phyloP scores from a whole-genome alignment of 352 stramenopile species.

The Globisporangium cylindrosporum region DNA sequence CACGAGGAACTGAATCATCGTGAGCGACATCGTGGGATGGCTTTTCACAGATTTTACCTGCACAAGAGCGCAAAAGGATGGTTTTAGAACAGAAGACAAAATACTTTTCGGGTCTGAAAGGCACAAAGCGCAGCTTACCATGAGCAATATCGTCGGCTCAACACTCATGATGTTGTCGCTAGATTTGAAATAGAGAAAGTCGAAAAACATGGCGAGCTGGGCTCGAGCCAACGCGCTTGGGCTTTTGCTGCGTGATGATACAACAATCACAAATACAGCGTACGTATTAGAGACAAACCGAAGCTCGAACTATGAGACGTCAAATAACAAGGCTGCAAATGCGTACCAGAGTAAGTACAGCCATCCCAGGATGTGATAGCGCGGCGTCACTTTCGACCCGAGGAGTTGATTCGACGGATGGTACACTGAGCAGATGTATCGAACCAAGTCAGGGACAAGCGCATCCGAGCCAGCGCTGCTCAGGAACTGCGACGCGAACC shows the following conservation, averaged over 20 bases:
- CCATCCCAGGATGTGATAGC: constrained; percentile 85
- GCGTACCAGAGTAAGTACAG: constrained; percentile 80
- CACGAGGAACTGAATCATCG: constrained; percentile 85
- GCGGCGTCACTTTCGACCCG: constrained; percentile 78
- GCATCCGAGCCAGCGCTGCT: constrained; percentile 60
- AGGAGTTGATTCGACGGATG: constrained; percentile 82
- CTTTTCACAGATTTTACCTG: constrained; percentile 86
- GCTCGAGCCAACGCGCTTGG: constrained; percentile 65
- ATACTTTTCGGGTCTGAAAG: background rate
- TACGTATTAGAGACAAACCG: background rate
- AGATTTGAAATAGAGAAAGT: constrained; percentile 83
- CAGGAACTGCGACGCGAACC: constrained; percentile 83
- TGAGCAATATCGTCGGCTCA: constrained; percentile 78
- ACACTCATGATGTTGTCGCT: constrained; percentile 83
- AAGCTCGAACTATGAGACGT: background rate
- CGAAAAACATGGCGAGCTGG: constrained; percentile 86
- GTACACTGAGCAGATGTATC: constrained; percentile 83
- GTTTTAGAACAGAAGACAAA: background rate
- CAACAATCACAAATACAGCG: background rate
- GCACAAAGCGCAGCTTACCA: constrained; percentile 38
- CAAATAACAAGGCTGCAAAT: background rate
- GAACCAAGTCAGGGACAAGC: constrained; percentile 77
- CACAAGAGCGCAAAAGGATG: background rate
- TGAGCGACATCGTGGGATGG: constrained; percentile 75
- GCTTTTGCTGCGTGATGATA: constrained; percentile 46